phyloP scores from a whole-genome alignment of 192 early-diverging fungal species.

The Gigaspora rosea region DNA sequence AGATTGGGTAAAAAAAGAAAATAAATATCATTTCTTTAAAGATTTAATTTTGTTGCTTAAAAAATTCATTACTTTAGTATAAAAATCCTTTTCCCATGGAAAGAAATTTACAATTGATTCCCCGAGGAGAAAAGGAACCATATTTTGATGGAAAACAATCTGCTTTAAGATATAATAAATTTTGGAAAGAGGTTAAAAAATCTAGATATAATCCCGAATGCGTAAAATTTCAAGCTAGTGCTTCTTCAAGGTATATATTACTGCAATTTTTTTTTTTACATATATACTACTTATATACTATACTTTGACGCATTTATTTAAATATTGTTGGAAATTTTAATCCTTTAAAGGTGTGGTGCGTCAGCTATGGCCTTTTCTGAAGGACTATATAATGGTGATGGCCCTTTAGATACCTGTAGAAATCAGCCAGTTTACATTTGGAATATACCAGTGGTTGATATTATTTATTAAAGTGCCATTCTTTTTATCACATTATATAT shows the following conservation, averaged over 20 bases:
- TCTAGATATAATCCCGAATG: no score
- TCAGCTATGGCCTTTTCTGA: conserved; percentile 1
- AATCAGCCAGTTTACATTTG: conserved; percentile 2
- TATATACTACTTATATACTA: neutral
- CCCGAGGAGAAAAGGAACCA: no score
- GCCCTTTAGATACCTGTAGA: neutral
- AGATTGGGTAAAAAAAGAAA: neutral
- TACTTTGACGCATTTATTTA: neutral
- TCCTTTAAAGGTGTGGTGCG: neutral
- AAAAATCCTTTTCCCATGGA: neutral
- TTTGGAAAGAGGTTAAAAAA: no score
- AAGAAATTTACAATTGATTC: neutral
- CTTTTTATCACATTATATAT: neutral
- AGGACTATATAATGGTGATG: neutral
- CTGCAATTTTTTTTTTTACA: neutral
- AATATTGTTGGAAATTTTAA: neutral
- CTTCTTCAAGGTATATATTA: neutral
- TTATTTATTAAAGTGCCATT: neutral
- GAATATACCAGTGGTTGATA: neutral
- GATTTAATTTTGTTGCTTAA: neutral
- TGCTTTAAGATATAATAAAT: no score
- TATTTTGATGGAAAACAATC: no score
- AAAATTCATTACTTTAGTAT: neutral
- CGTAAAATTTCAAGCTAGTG: neutral
- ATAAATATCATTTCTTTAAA: neutral